These are phyloP conservation scores for Lumnitzera littorea DNA, from an alignment of 345 rosid species.

Conservation along the genomic window DNA sequence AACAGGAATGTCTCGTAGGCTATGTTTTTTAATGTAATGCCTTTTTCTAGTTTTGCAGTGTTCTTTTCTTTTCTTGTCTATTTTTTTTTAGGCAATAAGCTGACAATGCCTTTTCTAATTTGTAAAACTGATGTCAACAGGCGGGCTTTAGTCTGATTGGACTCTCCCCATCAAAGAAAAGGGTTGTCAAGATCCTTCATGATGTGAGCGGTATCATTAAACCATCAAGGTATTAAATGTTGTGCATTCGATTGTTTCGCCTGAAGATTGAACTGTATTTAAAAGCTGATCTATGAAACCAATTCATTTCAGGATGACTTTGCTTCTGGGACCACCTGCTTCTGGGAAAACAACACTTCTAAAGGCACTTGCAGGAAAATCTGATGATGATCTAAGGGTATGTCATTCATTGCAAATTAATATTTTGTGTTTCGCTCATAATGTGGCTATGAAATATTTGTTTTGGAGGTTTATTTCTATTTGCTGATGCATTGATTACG, in stretches of 20 bases:
- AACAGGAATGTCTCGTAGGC: too few species aligned
- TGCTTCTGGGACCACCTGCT: slow-evolving; percentile 40
- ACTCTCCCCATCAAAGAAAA: slow-evolving; percentile 31
- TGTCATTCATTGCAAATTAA: slow-evolving; percentile 1
- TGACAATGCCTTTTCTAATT: not conserved
- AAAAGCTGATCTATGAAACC: too few species aligned
- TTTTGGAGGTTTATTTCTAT: not conserved
- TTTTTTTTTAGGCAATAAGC: too few species aligned
- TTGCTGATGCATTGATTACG: not conserved
- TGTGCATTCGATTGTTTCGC: not conserved
- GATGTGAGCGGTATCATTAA: slow-evolving; percentile 28
- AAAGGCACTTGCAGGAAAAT: slow-evolving; percentile 30
- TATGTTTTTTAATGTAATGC: too few species aligned
- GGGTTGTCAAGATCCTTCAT: slow-evolving; percentile 23
- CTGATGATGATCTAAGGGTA: slow-evolving; percentile 23
- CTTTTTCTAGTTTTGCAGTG: too few species aligned
- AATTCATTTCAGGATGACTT: slow-evolving; percentile 20
- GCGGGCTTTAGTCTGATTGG: slow-evolving; percentile 16
- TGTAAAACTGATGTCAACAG: slow-evolving; percentile 11
- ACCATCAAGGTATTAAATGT: slow-evolving; percentile 27
- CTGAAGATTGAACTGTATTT: not conserved
- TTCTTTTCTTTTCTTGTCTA: too few species aligned
- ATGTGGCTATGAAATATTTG: not conserved
- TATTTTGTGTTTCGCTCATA: not conserved
- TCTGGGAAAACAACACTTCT: slow-evolving; percentile 35